A percentile compares a stretch with the other conserved stretches of the same genome.
Evolutionary conservation across 169 alveolate genomes (phyloP).

Genomic region (Eimeria mitis): DNA sequence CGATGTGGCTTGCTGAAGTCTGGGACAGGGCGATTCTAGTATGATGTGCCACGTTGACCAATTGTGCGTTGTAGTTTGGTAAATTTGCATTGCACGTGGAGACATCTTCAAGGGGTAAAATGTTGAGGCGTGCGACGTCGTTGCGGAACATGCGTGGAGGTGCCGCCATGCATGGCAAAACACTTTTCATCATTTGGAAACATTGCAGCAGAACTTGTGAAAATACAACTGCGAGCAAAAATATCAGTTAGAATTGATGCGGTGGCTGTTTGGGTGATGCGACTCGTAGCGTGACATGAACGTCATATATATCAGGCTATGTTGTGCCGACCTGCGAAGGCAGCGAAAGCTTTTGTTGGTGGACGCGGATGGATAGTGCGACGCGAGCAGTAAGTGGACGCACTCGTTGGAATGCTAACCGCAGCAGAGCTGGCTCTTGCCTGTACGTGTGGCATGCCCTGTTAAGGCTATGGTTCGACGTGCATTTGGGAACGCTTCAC

Average conservation of each 20-base stretch:
- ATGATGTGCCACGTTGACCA: not conserved
- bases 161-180: not conserved
- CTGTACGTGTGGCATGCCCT: not conserved
- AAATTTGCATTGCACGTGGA: not conserved
- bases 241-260: not conserved
- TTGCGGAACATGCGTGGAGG: not conserved
- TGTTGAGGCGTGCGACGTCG: not conserved
- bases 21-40: not conserved
- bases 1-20: not conserved
- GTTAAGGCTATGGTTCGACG: not conserved
- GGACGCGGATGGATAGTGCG: not conserved
- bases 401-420: not conserved
- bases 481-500: not conserved
- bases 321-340: not conserved
- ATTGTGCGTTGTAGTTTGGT: not conserved
- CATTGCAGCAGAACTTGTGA: not conserved
- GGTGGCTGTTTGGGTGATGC: not conserved
- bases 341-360: not conserved
- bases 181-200: not conserved
- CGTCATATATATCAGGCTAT: not conserved
- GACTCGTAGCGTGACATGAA: not conserved
- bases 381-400: not conserved
- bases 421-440: not conserved
- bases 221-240: not conserved
- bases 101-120: not conserved